Base-by-base conservation (phyloP, 306 rosid genomes). In the Begonia masoniana region DNA sequence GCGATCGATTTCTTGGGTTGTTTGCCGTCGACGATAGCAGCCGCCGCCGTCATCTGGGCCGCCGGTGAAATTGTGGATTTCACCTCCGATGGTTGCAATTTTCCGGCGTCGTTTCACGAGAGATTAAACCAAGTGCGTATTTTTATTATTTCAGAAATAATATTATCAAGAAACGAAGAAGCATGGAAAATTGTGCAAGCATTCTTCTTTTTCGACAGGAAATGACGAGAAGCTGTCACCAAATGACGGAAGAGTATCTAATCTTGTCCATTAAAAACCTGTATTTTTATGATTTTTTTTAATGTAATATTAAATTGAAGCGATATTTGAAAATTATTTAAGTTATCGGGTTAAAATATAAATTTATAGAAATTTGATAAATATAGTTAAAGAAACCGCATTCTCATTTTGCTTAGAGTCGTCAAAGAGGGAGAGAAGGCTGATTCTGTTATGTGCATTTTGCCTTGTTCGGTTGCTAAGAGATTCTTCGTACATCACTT, bases 181-280 rank as follows among this genome's bases (percentile, higher is more conserved):
- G 23, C 80, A 59, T 69, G 11, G 61, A 64, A 75, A 69, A 74
- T 15, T 43, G 77, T 62, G 75, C 53, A 23, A 47, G 2, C 54
- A 13, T 9, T 47, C 45, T 26, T 26, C 35, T 26, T 43, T 45
- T 57, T 69, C 66, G 45, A 62, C 80, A 82, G 96, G 94, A 76
- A 65, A 80, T 64, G 82, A 82, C 78, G 64, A 76, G 74, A 71
- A 68, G 84, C 86, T 86, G 96, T 80, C 86, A 74, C 57, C 93
- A 80, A 78, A 82, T 86, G 15, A 86, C 82, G 96, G 76, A 73
- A 59, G 76, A 71, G 71, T 62, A 78, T 49, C 62, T 80, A 61
- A 50, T 70, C 11, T 17, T 17, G 19, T 17, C 19, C 19, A 1
- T 17, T 17, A 17, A 17, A 17, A 17, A 17, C 19, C 19, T 17